Percentiles rank a stretch among this genome's conserved stretches.
These are phyloP conservation scores for Phytophthora rubi DNA, from an alignment of 352 stramenopile species.

Conservation along the genomic window DNA sequence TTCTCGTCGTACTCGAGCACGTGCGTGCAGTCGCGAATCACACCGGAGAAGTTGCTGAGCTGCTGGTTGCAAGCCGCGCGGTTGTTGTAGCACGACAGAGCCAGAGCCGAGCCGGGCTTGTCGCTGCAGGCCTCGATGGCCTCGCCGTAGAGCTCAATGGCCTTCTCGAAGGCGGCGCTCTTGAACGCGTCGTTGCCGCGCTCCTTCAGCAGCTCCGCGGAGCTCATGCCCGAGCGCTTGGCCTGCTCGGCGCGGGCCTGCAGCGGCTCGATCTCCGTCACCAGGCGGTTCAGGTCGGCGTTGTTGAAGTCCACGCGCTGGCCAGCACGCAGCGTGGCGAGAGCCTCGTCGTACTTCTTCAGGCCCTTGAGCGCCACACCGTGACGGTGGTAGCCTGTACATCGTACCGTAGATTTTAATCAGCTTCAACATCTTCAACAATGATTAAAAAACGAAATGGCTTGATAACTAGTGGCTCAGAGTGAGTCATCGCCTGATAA, in stretches of 20 bases:
- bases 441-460: slow-evolving; percentile 12
- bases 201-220: slow-evolving; percentile 93
- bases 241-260: slow-evolving; percentile 67
- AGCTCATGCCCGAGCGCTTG: slow-evolving; percentile 75
- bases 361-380: slow-evolving; percentile 92
- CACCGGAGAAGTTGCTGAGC: slow-evolving; percentile 96
- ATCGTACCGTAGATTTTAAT: slow-evolving; percentile 22
- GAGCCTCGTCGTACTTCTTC: slow-evolving; percentile 80
- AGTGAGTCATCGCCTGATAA: slow-evolving; percentile 3
- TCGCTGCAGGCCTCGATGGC: slow-evolving; percentile 86
- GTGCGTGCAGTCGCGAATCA: slow-evolving; percentile 95
- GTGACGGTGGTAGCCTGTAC: slow-evolving; percentile 92
- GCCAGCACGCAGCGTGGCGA: slow-evolving; percentile 73
- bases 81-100: slow-evolving; percentile 95
- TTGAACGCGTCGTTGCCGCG: slow-evolving; percentile 95
- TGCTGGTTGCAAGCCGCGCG: slow-evolving; percentile 97
- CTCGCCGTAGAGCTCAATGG: slow-evolving; percentile 94
- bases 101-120: slow-evolving; percentile 76
- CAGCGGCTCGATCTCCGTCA: slow-evolving; percentile 84
- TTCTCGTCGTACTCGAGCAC: slow-evolving; percentile 94
- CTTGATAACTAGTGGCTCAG: slow-evolving; percentile 10
- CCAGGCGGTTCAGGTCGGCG: slow-evolving; percentile 81
- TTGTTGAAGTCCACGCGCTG: slow-evolving; percentile 89
- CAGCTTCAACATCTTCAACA: slow-evolving; percentile 12
- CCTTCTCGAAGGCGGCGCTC: slow-evolving; percentile 87